A percentile compares a stretch with the other conserved stretches of the same genome.
Evolutionary conservation across 495 filamentous ascomycete genomes (phyloP).

Genomic region (Penicillium canariense): DNA sequence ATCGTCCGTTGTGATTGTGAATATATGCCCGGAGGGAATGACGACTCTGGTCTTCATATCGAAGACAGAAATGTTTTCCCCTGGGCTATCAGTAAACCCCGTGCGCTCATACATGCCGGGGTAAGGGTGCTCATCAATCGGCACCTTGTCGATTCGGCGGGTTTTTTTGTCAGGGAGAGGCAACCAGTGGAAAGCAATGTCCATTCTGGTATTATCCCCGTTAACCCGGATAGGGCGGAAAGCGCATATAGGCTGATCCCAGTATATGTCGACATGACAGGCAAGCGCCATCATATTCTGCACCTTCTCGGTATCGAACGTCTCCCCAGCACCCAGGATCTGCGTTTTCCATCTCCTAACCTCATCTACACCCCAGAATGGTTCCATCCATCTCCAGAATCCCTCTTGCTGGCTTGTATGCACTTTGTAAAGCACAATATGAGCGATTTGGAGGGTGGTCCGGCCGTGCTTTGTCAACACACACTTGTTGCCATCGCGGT

Average conservation of each 20-base stretch:
- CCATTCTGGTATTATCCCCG: not conserved
- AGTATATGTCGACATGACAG: no score
- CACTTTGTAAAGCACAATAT: no score
- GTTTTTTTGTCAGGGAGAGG: not conserved
- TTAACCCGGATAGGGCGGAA: conserved; percentile 1
- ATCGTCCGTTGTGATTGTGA: not conserved
- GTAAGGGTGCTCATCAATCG: not conserved
- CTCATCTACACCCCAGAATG: no score
- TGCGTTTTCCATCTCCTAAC: no score
- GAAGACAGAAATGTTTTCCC: not conserved
- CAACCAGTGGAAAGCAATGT: conserved; percentile 7
- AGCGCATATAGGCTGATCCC: not conserved
- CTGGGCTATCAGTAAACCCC: not conserved
- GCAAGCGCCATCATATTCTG: no score
- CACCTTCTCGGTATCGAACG: no score
- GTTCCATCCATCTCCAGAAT: no score
- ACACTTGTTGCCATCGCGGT: no score
- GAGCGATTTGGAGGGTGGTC: no score
- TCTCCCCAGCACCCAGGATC: no score
- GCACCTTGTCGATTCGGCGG: not conserved
- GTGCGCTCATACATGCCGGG: not conserved
- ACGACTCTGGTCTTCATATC: not conserved
- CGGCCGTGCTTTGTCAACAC: no score
- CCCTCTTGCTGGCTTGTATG: no score
- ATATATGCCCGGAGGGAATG: not conserved